Conservation (phyloP, 352 stramenopile genomes). For the Aphanomyces invadans region DNA sequence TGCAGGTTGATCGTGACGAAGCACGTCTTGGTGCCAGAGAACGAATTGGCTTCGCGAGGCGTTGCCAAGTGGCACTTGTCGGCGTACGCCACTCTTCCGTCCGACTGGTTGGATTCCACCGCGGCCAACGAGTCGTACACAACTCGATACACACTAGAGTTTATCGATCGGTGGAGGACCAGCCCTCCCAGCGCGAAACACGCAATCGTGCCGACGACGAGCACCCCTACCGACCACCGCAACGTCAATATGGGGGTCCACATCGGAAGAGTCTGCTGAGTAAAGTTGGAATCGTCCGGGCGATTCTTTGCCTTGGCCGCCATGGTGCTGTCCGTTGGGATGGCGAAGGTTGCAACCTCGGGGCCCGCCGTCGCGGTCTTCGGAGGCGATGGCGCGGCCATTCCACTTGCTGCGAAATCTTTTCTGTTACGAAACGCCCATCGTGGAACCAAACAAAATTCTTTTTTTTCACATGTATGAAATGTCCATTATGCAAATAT, state of each 20-base stretch:
- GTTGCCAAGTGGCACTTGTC: constrained; percentile 46
- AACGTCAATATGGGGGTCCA: constrained; percentile 73
- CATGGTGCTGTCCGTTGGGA: background rate
- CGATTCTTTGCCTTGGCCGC: constrained; percentile 31
- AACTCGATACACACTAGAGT: constrained; percentile 49
- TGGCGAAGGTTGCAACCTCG: background rate
- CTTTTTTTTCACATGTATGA: background rate
- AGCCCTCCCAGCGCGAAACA: constrained; percentile 42
- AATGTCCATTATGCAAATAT: background rate
- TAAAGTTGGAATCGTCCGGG: constrained; percentile 44
- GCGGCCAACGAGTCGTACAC: constrained; percentile 44
- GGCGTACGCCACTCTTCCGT: constrained; percentile 34
- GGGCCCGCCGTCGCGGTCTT: background rate
- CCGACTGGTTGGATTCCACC: constrained; percentile 28
- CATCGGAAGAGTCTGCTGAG: constrained; percentile 57
- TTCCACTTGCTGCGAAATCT: background rate
- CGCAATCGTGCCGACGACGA: constrained; percentile 35
- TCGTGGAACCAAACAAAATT: too few species aligned
- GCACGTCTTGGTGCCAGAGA: constrained; percentile 67
- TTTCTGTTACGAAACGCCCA: background rate
- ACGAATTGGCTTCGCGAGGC: constrained; percentile 42
- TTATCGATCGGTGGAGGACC: constrained; percentile 41
- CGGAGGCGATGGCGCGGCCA: background rate
- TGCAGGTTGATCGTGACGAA: constrained; percentile 51
- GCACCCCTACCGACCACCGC: constrained; percentile 48